Conservation (phyloP, 2,329 filamentous ascomycete genomes). For the Pseudogymnoascus sp. region DNA sequence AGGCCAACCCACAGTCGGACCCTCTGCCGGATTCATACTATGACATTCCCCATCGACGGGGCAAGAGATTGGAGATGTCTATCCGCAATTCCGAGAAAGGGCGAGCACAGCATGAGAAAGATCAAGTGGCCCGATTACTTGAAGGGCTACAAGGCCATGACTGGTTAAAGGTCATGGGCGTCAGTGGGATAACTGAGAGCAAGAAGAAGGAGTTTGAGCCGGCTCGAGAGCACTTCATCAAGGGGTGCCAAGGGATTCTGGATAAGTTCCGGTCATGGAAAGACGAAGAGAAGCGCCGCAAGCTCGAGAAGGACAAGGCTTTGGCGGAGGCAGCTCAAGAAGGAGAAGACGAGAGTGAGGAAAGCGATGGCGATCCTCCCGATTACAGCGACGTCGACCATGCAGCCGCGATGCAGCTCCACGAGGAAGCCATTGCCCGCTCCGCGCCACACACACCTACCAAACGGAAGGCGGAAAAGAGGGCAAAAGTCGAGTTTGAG, state of each 20-base stretch:
- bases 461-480: constrained; percentile 24
- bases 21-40: constrained; percentile 48
- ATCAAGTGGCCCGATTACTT: constrained; percentile 56
- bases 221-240: constrained; percentile 76
- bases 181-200: constrained; percentile 69
- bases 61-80: constrained; percentile 51
- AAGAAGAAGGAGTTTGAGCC: constrained; percentile 82
- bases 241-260: constrained; percentile 70
- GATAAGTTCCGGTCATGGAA: constrained; percentile 86
- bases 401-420: constrained; percentile 64
- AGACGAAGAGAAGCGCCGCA: constrained; percentile 67
- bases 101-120: constrained; percentile 57
- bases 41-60: constrained; percentile 46
- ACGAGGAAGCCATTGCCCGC: constrained; percentile 33
- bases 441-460: constrained; percentile 17
- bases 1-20: constrained; percentile 34
- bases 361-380: constrained; percentile 43
- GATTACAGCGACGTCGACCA: constrained; percentile 64
- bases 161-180: constrained; percentile 87
- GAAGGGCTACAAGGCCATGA: constrained; percentile 84
- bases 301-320: constrained; percentile 17
- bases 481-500: constrained; percentile 25
- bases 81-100: constrained; percentile 57
- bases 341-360: constrained; percentile 24
- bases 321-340: constrained; percentile 4